Evolutionary conservation across 2,329 filamentous ascomycete species (phyloP), one percentile per base, ranked within the genome.

Genomic region (Lasiodiplodia hormozganensis): DNA sequence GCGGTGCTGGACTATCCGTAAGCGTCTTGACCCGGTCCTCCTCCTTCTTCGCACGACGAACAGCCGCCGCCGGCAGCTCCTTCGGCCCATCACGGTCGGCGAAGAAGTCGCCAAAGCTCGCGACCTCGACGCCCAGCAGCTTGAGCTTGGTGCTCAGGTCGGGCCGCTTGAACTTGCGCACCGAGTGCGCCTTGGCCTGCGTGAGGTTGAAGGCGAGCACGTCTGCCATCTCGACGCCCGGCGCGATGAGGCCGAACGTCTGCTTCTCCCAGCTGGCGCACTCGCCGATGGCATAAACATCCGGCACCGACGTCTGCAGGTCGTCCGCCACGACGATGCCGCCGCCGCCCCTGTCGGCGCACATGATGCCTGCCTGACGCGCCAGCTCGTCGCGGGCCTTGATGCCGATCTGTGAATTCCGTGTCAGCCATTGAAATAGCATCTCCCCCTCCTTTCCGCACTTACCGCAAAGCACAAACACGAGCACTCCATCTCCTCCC

Each of bases 91-190:
- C 92, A 36, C 92, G 85, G 74, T 97, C 94, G 0, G 94, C 94
- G 72, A 97, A 97, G 83, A 94, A 97, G 77, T 97, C 94, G 0
- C 94, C 94, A 76, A 97, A 97, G 75, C 92, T 96, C 21, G 94
- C 94, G 4, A 97, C 94, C 72, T 97, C 92, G 10, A 97, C 93
- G 0, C 94, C 94, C 0, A 97, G 85, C 0, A 97, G 84, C 83
- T 97, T 97, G 36, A 97, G 83, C 77, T 97, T 97, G 0, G 94
- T 97, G 83, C 94, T 97, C 51, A 97, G 83, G 77, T 97, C 93
- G 0, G 94, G 94, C 4, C 90, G 83, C 78, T 92, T 93, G 84
- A 96, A 97, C 36, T 83, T 84, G 38, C 91, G 85, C 2, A 88
- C 87, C 7, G 87, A 80, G 76, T 95, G 91, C 2, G 88, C 85